Conservation (phyloP, 306 rosid genomes). For the Bauhinia variegata region DNA sequence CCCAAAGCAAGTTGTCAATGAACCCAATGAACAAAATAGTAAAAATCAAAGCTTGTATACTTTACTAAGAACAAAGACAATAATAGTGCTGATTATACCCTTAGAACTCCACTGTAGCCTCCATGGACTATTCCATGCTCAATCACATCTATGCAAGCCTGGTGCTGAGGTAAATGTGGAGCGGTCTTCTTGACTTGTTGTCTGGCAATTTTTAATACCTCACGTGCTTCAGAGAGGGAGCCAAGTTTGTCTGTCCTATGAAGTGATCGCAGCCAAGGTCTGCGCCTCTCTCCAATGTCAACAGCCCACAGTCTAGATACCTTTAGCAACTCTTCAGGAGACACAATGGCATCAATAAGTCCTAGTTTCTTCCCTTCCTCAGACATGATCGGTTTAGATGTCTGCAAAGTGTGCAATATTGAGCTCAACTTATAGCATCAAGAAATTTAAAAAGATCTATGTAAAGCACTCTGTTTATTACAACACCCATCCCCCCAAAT, state of each 20-base stretch:
- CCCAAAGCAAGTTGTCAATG: slow-evolving; percentile 18
- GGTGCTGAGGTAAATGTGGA: slow-evolving; percentile 93
- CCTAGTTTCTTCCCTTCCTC: slow-evolving; percentile 96
- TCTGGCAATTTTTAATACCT: slow-evolving; percentile 61
- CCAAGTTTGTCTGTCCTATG: slow-evolving; percentile 83
- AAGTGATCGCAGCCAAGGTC: slow-evolving; percentile 91
- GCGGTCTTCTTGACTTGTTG: slow-evolving; percentile 74
- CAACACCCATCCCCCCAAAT: not conserved
- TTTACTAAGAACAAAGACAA: slow-evolving; percentile 11
- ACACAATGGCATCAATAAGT: slow-evolving; percentile 77
- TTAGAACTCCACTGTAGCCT: slow-evolving; percentile 90
- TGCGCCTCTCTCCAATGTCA: slow-evolving; percentile 70
- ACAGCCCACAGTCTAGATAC: slow-evolving; percentile 81
- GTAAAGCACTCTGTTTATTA: not conserved
- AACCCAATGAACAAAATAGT: slow-evolving; percentile 8
- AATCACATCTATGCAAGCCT: slow-evolving; percentile 81
- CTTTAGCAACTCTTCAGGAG: slow-evolving; percentile 76
- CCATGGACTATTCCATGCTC: slow-evolving; percentile 91
- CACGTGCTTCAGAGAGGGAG: slow-evolving; percentile 75
- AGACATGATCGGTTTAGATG: slow-evolving; percentile 73
- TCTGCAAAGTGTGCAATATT: slow-evolving; percentile 48
- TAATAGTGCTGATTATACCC: slow-evolving; percentile 54
- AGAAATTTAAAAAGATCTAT: not conserved
- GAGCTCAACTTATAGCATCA: slow-evolving; percentile 27
- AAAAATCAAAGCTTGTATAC: slow-evolving; percentile 4